Base-by-base conservation (phyloP, 495 filamentous ascomycete genomes). In the Penicillium silybi region DNA sequence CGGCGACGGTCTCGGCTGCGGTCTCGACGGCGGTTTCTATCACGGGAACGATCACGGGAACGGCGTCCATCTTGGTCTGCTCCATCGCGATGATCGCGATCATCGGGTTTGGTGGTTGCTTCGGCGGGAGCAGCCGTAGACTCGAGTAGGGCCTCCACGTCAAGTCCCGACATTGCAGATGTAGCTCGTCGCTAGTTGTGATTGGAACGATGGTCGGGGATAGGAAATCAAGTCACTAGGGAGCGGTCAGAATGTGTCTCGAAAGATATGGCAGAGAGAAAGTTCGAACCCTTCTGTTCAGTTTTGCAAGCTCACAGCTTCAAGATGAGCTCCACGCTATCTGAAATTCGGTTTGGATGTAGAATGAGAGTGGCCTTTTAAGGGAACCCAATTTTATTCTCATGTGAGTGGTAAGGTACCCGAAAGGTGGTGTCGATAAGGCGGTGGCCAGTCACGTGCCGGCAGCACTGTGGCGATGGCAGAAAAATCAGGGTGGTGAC, bases 111-210 rank as follows among this genome's bases (percentile, higher is more conserved):
- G 48, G 72, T 64, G 41, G 78, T 66, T 38, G 82, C 73, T 57
- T 83, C 82, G 41, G 70, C 56, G 32, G 72, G 74, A 57, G 80
- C 85, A 37, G 91, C 91, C 58, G 91, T 91, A 29, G 88, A 89
- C 74, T 96, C 92, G 62, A 96, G 82, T 53, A 96, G 85, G 61
- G 91, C 91, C 80, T 96, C 91, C 61, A 96, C 89, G 68, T 95
- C 89, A 65, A 95, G 79, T 72, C 86, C 86, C 67, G 91, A 92
- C 91, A 96, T 96, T 43, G 61, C 74, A 59, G 50, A 48, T 9
- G 17, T 4, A 41, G 45, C 19, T 46, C 53, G 53, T 44, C 25
- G 41, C 52, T 50, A 50, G 26, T 42, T 48, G 56, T 55, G 53
- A 58, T 62, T 61, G 44, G 61, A 50, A 50, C 26, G 51, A 34